Evolutionary conservation across 495 filamentous ascomycete species (phyloP).

Genomic region (Neurospora hispaniola): DNA sequence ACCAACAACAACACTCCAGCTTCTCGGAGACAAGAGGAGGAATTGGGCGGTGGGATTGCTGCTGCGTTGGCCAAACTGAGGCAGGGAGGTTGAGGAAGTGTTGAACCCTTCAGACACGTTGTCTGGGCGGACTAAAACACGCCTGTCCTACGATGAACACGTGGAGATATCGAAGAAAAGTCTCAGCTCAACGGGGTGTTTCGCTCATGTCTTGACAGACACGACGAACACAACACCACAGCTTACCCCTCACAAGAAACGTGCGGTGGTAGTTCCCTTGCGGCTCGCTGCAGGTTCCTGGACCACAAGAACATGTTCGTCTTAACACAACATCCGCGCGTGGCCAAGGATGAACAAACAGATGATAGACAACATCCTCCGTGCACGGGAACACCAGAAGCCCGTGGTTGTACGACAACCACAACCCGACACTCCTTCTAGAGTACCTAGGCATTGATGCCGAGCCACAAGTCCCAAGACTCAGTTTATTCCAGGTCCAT

Average conservation of each 20-base stretch:
- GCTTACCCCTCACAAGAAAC: neutral
- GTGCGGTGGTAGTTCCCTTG: neutral
- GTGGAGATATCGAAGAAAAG: neutral
- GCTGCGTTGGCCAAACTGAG: constrained; percentile 42
- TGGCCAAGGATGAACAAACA: neutral
- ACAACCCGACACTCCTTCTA: neutral
- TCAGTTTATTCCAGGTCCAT: no score
- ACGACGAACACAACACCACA: neutral
- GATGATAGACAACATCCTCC: neutral
- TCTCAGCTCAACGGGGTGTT: neutral
- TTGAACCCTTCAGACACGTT: neutral
- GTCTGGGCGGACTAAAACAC: neutral
- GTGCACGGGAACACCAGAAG: neutral
- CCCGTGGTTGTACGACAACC: neutral
- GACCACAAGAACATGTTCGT: neutral
- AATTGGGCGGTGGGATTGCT: constrained; percentile 42
- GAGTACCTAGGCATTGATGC: no score
- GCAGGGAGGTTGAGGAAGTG: constrained; percentile 22
- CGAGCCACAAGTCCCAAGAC: no score
- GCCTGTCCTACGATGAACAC: neutral
- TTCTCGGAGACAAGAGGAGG: constrained; percentile 25
- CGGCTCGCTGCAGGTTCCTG: neutral
- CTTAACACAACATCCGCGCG: neutral
- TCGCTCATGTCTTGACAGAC: no score
- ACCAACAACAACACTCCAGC: constrained; percentile 12